Evolutionary conservation across 192 early-diverging fungal species (phyloP).

Genomic region (Coemansia sp.): DNA sequence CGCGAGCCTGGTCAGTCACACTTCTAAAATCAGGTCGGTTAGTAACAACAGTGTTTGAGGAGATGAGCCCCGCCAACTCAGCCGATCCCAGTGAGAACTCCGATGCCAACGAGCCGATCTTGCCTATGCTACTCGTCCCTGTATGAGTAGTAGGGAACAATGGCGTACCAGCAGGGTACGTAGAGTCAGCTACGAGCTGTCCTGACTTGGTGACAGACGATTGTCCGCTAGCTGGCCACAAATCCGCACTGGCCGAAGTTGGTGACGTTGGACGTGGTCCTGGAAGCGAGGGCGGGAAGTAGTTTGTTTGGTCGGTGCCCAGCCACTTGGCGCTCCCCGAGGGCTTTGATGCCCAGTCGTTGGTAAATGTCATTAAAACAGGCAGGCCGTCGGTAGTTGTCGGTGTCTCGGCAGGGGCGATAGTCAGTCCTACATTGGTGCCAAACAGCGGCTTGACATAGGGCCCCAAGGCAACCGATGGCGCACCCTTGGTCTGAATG

Average conservation of each 20-base stretch:
- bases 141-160: conserved; percentile 15
- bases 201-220: not conserved
- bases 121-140: not conserved
- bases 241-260: conserved; percentile 10
- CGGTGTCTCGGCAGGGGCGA: conserved; percentile 12
- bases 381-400: conserved; percentile 5
- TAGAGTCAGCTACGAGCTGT: conserved; percentile 3
- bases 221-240: conserved; percentile 17
- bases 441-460: conserved; percentile 41
- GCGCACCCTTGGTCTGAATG: conserved; percentile 37
- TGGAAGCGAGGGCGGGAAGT: conserved; percentile 28
- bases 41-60: conserved; percentile 11
- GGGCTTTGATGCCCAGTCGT: conserved; percentile 15
- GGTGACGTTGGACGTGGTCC: conserved; percentile 14
- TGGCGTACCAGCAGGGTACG: conserved; percentile 40
- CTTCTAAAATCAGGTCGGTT: conserved; percentile 41
- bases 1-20: conserved; percentile 26
- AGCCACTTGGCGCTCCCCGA: conserved; percentile 20
- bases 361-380: conserved; percentile 28
- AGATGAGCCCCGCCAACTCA: not conserved
- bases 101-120: not conserved
- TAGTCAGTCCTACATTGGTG: conserved; percentile 44
- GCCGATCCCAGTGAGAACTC: not conserved
- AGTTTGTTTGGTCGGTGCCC: conserved; percentile 19
- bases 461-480: conserved; percentile 28